Base-by-base conservation (phyloP, 331 rosid genomes). In the Acacia concinna region DNA sequence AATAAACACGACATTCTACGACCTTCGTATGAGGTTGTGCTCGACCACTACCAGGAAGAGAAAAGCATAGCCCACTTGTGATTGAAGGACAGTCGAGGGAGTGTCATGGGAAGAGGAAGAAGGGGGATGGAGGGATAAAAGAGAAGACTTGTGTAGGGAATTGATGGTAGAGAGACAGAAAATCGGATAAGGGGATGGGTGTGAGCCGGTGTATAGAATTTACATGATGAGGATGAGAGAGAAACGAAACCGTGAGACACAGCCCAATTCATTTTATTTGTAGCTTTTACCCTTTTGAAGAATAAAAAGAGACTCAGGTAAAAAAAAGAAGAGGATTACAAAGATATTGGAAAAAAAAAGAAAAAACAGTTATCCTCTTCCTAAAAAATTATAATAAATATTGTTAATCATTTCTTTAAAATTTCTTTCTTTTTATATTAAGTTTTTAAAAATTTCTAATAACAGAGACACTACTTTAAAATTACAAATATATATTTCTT, bases 1-100 rank as follows among this genome's bases (percentile, higher is more conserved):
- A 85, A 82, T 51, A 88, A 83, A 81, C 89, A 88, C 54, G 89
- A 87, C 91, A 87, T 87, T 76, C 80, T 83, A 37, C 56, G 43
- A 40, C 21, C 44, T 37, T 17, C 2, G 3, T 28, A 21, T n/a
- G 64, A 0, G 10, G 10, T 28, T n/a, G 21, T 11, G n/a, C n/a
- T 51, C 27, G 32, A 71, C 49, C 77, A 27, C 79, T 17, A 41
- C 71, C 9, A 41, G 2, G 6, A 28, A 78, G 11, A 64, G 47
- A 28, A 81, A 46, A 21, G 41, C 20, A 11, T 31, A 67, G 71
- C 8, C n/a, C 20, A 4, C 51, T 6, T 68, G 23, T 18, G 6
- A n/a, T 38, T 8, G 6, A 56, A 40, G 30, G 23, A 73, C 11
- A 44, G 21, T 32, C 4, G 66, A 81, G 28, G 71, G 20, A 4